Evolutionary conservation across 805 yeast genomes (phyloP).

Genomic region (Ogataea nonfermentans): DNA sequence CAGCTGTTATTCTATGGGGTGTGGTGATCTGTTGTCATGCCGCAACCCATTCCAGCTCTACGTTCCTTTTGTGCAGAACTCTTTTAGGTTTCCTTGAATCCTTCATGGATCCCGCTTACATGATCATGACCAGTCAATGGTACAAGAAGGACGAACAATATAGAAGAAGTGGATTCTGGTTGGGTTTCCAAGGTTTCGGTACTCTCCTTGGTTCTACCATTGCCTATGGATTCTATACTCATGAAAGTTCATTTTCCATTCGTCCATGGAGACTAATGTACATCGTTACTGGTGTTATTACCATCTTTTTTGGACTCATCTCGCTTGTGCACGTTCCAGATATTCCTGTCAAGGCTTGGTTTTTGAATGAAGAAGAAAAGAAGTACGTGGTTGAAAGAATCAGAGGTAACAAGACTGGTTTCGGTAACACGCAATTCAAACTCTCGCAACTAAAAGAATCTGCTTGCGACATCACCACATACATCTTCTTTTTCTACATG

Average conservation of each 20-base stretch:
- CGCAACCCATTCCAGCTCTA: slow-evolving; percentile 33
- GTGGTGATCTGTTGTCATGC: slow-evolving; percentile 44
- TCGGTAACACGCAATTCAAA: slow-evolving; percentile 54
- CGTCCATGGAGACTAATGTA: slow-evolving; percentile 61
- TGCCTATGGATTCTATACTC: slow-evolving; percentile 41
- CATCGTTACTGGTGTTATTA: slow-evolving; percentile 56
- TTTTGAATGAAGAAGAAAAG: slow-evolving; percentile 46
- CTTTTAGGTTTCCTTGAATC: slow-evolving; percentile 56
- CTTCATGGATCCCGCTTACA: slow-evolving; percentile 42
- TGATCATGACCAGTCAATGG: slow-evolving; percentile 52
- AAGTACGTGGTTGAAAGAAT: slow-evolving; percentile 53
- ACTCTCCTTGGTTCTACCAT: slow-evolving; percentile 49
- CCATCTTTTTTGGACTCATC: slow-evolving; percentile 48
- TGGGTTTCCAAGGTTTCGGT: slow-evolving; percentile 43
- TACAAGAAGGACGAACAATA: slow-evolving; percentile 51
- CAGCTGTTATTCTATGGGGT: slow-evolving; percentile 50
- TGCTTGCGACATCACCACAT: slow-evolving; percentile 46
- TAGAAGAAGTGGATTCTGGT: slow-evolving; percentile 33
- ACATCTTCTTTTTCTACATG: slow-evolving; percentile 44
- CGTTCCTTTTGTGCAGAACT: slow-evolving; percentile 46
- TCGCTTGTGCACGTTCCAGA: slow-evolving; percentile 40
- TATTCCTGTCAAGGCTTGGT: slow-evolving; percentile 58
- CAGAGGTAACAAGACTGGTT: slow-evolving; percentile 57
- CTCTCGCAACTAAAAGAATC: slow-evolving; percentile 53
- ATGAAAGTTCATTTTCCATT: slow-evolving; percentile 40